Evolutionary conservation across 176 grass and related monocot genomes (phyloP), one percentile per base, ranked within the genome.

Genomic region (Zea luxurians): DNA sequence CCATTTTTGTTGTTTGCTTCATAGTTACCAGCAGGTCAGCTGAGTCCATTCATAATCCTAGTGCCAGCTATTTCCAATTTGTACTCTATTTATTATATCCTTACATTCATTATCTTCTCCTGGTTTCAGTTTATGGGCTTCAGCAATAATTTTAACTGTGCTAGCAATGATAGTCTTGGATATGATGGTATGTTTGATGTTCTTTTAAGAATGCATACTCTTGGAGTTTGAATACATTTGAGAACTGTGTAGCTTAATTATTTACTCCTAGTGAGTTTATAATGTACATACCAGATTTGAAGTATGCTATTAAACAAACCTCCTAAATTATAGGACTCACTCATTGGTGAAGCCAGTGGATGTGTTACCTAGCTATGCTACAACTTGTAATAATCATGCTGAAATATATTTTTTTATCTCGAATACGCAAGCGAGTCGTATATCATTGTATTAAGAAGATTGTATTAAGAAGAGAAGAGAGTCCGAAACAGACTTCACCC

Each of bases 1-100:
- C 91, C 53, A 78, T 99, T 80, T 95, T 99, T 90, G 64, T 86
- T 85, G 92, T 99, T 79, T 99, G 92, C 61, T 82, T 91, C 69
- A 6, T 90, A 75, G 73, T 99, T 63, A 92, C 92, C 63, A 73
- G 89, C 87, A 99, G 96, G 96, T 99, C 58, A 75, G 83, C 21
- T 57, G 53, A 76, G 43, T 4, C 48, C 53, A 13, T 83, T 72
- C 17, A 74, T 58, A 67, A 87, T 71, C 61, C 10, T 53, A 78
- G 38, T 13, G 8, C 13, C 15, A 78, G 37, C 9, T 83, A 66
- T 67, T 77, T 89, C 49, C 11, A 36, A 6, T 78, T 85, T 12
- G 15, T 80, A n/a, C 47, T 64, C 37, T 63, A 49, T 48, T 80
- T 16, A 50, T 34, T 79, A 46, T 61, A 80, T 84, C 81, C 43